Base-by-base conservation (phyloP, 2,329 filamentous ascomycete genomes). In the Diaporthe vaccinii region DNA sequence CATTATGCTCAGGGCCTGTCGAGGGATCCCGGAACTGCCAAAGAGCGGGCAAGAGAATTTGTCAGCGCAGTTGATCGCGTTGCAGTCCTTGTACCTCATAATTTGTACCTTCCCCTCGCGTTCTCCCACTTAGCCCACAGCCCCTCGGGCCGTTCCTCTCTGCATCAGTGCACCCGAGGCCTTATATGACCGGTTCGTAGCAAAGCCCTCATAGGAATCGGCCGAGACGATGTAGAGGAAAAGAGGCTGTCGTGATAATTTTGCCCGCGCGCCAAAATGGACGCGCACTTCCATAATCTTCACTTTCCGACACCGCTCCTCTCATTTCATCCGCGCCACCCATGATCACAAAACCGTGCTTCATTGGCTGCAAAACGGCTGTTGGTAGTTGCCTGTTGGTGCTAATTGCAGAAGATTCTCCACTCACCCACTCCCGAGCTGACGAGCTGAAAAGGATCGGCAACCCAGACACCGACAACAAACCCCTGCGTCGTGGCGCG, bases 371-470 rank as follows among this genome's bases (percentile, higher is more conserved):
- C 44, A 51, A 36, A 53, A 68, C 25, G 20, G 28, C 14, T 51
- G 62, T 68, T 68, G 62, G 61, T 36, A 14, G 61, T 67, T n/a
- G n/a, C 17, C 41, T 67, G 25, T 49, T 49, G 61, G 62, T 68
- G 44, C 62, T 0, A 49, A 68, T 51, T 51, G 62, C 17, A 51
- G 5, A 31, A 17, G 15, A 9, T 34, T 51, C 44, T 34, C 62
- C 62, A 68, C 62, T 8, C 62, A 8, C 44, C 62, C 15, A 25
- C 62, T n/a, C 20, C 2, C 31, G 31, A 68, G 62, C 62, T 68
- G 62, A 68, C 31, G 31, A 68, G 62, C 62, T 68, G 62, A 68
- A 68, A 51, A 51, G 20, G 62, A 68, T 68, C 28, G 22, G 62
- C 62, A 25, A 51, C 28, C 34, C 17, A 12, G 31, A 51, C 62